These are phyloP conservation scores for Selaginella tamariscina DNA, from an alignment of 75 land plant species.

Conservation along the genomic window DNA sequence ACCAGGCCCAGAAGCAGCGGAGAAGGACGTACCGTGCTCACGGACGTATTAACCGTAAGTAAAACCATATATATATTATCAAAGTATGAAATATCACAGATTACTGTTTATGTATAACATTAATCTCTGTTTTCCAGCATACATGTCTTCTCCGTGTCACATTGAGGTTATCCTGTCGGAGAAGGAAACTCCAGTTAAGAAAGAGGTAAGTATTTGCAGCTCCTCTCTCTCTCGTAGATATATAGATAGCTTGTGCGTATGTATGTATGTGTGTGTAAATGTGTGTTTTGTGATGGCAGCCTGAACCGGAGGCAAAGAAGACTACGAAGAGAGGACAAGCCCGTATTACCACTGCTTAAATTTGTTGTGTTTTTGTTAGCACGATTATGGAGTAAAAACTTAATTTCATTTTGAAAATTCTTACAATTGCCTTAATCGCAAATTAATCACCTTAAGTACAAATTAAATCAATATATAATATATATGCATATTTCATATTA, in stretches of 20 bases:
- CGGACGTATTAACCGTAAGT: constrained; percentile 88
- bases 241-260: neutral
- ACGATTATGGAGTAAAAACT: no score
- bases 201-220: constrained; percentile 41
- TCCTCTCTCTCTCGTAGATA: neutral
- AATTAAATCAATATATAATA: no score
- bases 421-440: no score
- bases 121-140: constrained; percentile 37
- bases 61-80: no score
- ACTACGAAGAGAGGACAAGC: neutral
- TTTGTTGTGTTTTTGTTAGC: no score
- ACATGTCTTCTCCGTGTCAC: constrained; percentile 96
- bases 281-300: neutral
- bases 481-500: no score
- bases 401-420: no score
- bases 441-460: no score
- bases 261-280: no score
- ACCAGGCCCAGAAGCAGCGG: constrained; percentile 88
- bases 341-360: no score
- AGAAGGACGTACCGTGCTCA: constrained; percentile 92
- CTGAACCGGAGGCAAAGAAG: neutral
- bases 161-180: constrained; percentile 85
- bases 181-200: constrained; percentile 81
- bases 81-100: no score
- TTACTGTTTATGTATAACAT: neutral